Conservation (phyloP, 768 basidiomycete species). For the Grammothele lineata region DNA sequence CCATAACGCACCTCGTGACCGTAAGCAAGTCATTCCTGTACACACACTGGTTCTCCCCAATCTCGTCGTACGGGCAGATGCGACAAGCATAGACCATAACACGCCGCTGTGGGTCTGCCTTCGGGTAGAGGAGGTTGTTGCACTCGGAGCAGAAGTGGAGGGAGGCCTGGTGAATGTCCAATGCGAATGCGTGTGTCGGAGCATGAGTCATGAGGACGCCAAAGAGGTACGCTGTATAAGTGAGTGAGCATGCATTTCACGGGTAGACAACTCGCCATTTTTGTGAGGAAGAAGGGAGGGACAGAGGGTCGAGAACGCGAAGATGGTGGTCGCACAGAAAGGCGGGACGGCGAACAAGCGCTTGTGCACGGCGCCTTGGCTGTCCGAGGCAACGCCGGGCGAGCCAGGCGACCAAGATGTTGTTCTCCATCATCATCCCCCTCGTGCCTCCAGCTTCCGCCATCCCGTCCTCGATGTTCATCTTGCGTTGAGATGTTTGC, state of each 20-base stretch:
- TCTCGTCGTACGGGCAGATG: conserved; percentile 85
- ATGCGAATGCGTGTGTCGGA: too few relatives aligned
- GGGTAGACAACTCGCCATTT: too few relatives aligned
- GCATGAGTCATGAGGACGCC: not conserved
- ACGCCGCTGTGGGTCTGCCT: conserved; percentile 81
- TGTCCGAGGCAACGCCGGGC: too few relatives aligned
- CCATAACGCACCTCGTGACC: conserved; percentile 71
- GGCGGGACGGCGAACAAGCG: not conserved
- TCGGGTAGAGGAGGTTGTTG: conserved; percentile 91
- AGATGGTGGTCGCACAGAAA: conserved; percentile 1
- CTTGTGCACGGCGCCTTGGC: too few relatives aligned
- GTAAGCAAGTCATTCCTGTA: conserved; percentile 92
- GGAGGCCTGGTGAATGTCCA: conserved; percentile 54
- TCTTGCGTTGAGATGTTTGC: too few relatives aligned
- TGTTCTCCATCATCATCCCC: too few relatives aligned
- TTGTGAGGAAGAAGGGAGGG: not conserved
- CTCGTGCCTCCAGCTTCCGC: too few relatives aligned
- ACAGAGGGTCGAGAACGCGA: not conserved
- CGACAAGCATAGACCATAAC: conserved; percentile 89
- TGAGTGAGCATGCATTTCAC: too few relatives aligned
- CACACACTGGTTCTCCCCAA: conserved; percentile 83
- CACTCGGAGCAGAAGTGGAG: conserved; percentile 93
- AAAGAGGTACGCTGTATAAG: too few relatives aligned
- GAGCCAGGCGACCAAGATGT: too few relatives aligned
- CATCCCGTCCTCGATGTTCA: too few relatives aligned